Base-by-base conservation (phyloP, 257 asterid genomes). In the Verbena officinalis region DNA sequence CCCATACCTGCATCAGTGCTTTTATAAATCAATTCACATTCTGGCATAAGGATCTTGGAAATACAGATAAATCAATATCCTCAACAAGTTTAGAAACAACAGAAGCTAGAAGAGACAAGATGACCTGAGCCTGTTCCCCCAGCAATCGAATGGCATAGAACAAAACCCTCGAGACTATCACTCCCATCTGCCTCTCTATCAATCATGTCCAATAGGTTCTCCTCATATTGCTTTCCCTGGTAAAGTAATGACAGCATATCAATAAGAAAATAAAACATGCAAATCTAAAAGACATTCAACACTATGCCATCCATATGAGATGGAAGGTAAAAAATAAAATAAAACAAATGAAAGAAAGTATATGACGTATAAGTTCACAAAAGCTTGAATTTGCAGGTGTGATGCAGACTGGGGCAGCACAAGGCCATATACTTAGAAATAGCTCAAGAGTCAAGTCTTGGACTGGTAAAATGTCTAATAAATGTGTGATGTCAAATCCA, bases 141-240 rank as follows among this genome's bases (percentile, higher is more conserved):
- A 68, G 99, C 98, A 81, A 94, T 94, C 0, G 98, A 90, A 78
- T 94, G 99, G 78, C 99, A 94, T 27, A 94, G 80, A 73, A 94
- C 99, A 84, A 94, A 94, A 72, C 99, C 99, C 86, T 94, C 99
- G 17, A 94, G 98, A 73, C 99, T 90, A 70, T 94, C 99, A 74
- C 99, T 94, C 70, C 99, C 99, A 85, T 94, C 98, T 39, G 99
- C 99, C 73, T 90, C 99, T 77, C 99, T 84, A 76, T 94, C 99
- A 58, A 94, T 90, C 99, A 94, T 94, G 83, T 94, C 98, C 96
- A 94, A 84, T 71, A 94, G 75, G 75, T 90, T 98, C 78, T 94
- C 98, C 85, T 94, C 99, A 43, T 90, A 88, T 83, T 84, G 89
- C 80, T 88, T 87, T 56, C 99, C 98, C 99, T 94, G 76, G 48